phyloP scores from a whole-genome alignment of 148 eudicot genomes.

The Gaultheria prostrata region DNA sequence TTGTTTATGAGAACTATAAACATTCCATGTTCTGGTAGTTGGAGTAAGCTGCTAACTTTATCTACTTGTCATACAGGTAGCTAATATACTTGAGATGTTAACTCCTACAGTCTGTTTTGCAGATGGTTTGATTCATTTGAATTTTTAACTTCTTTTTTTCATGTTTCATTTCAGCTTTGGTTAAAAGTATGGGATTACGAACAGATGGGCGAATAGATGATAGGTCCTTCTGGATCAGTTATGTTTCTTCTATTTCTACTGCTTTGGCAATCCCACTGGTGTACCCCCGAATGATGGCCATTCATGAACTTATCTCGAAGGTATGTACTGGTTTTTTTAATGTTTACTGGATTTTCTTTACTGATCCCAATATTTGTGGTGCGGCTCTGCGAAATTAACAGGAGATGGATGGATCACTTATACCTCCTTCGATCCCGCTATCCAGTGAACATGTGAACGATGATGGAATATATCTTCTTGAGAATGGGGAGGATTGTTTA shows the following conservation, averaged over 20 bases:
- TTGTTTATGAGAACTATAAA: not conserved
- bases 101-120: not conserved
- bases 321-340: constrained; percentile 29
- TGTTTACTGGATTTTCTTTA: not conserved
- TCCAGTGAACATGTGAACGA: constrained; percentile 84
- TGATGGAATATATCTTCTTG: constrained; percentile 87
- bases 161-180: constrained; percentile 53
- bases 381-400: constrained; percentile 26
- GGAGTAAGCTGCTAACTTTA: not conserved
- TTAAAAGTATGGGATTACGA: constrained; percentile 80
- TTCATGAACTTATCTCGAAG: constrained; percentile 83
- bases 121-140: constrained; percentile 1
- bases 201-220: constrained; percentile 84
- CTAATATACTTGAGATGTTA: not conserved
- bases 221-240: constrained; percentile 85
- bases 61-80: not conserved
- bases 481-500: constrained; percentile 88
- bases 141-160: constrained; percentile 10
- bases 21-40: constrained; percentile 4
- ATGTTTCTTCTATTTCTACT: constrained; percentile 75
- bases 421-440: constrained; percentile 74
- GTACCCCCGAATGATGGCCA: constrained; percentile 83
- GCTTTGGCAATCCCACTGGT: constrained; percentile 90
- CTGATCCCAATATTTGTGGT: constrained; percentile 9
- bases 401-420: constrained; percentile 58